Percentiles rank a stretch among this genome's conserved stretches.
Evolutionary conservation across 2,329 filamentous ascomycete species (phyloP).

Genomic region (Botrytis elliptica): DNA sequence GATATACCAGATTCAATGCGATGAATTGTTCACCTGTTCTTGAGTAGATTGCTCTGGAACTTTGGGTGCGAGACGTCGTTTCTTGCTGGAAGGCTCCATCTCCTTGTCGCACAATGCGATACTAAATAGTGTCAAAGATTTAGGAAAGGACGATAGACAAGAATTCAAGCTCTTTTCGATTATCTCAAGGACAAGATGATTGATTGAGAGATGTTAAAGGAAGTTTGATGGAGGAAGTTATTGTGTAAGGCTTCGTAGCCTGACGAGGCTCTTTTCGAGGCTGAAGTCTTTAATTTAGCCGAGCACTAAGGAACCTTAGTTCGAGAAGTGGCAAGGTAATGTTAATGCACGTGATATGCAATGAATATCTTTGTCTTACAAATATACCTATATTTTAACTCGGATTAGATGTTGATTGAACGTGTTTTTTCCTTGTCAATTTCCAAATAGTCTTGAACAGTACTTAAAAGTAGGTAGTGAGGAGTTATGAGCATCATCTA

Average conservation of each 20-base stretch:
- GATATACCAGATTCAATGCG: neutral
- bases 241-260: conserved; percentile 23
- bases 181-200: conserved; percentile 12
- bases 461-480: neutral
- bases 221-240: conserved; percentile 14
- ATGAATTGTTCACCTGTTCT: conserved; percentile 35
- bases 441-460: neutral
- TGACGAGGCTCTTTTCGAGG: conserved; percentile 22
- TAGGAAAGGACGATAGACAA: neutral
- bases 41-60: conserved; percentile 37
- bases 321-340: conserved; percentile 8
- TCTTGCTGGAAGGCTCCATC: conserved; percentile 39
- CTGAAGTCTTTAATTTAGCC: conserved; percentile 22
- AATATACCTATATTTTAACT: neutral
- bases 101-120: conserved; percentile 18
- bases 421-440: neutral
- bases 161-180: conserved; percentile 2
- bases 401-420: neutral
- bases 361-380: neutral
- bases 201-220: conserved; percentile 6
- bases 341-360: neutral
- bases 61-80: conserved; percentile 41
- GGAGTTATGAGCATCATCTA: neutral
- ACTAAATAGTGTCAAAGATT: neutral
- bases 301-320: conserved; percentile 5